Conservation (phyloP, 2,329 filamentous ascomycete species). For the Alternaria brassicicola region DNA sequence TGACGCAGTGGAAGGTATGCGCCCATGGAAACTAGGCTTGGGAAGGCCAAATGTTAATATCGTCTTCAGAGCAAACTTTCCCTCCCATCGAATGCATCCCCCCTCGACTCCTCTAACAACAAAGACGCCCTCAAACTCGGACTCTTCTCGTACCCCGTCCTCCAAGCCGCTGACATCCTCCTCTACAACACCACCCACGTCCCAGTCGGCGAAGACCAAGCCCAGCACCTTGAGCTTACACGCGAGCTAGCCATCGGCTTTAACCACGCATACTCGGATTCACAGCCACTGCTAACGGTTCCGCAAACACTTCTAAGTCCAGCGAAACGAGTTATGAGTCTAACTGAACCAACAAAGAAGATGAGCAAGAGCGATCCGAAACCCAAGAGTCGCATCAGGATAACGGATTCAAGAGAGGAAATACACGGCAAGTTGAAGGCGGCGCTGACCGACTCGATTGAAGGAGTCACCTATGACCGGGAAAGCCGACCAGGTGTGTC, state of each 20-base stretch:
- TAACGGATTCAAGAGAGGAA: conserved; percentile 71
- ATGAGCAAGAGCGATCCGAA: conserved; percentile 91
- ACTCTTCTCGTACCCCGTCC: conserved; percentile 92
- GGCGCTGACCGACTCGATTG: conserved; percentile 77
- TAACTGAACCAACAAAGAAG: conserved; percentile 76
- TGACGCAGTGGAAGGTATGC: conserved; percentile 98
- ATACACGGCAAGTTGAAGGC: conserved; percentile 73
- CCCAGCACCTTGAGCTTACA: conserved; percentile 91
- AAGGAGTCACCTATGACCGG: conserved; percentile 74
- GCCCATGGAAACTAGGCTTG: background rate
- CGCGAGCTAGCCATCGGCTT: conserved; percentile 86
- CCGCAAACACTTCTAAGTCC: conserved; percentile 54
- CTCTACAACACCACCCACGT: conserved; percentile 88
- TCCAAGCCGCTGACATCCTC: conserved; percentile 93
- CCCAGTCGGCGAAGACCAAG: conserved; percentile 94
- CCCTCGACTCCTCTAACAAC: conserved; percentile 57
- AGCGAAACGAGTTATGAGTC: conserved; percentile 86
- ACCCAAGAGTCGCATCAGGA: conserved; percentile 76
- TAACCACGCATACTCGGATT: conserved; percentile 73
- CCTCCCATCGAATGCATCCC: conserved; percentile 63
- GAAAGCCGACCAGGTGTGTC: conserved; percentile 76
- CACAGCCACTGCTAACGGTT: conserved; percentile 19
- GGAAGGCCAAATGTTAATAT: background rate
- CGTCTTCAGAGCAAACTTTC: conserved; percentile 67
- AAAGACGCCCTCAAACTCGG: conserved; percentile 78